Conservation (phyloP, 768 basidiomycete species). For the Galerina marginata region DNA sequence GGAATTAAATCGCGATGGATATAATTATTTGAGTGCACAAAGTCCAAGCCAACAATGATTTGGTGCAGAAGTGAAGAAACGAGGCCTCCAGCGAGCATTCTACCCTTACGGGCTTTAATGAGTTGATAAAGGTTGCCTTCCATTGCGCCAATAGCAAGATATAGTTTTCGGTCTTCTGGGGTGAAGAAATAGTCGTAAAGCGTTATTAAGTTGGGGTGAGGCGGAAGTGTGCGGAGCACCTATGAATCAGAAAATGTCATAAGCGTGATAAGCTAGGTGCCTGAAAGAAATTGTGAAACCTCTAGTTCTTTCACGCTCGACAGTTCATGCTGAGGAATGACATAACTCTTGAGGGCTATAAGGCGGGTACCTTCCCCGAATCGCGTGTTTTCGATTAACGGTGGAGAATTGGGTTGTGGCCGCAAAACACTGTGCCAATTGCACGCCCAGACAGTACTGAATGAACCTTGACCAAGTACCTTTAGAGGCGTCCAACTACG, state of each 20-base stretch:
- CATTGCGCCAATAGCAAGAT: slow-evolving; percentile 98
- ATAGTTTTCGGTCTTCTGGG: slow-evolving; percentile 72
- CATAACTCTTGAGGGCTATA: slow-evolving; percentile 8
- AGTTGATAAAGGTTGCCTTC: slow-evolving; percentile 98
- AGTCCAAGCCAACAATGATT: slow-evolving; percentile 82
- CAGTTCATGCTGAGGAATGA: neutral
- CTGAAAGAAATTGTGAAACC: neutral
- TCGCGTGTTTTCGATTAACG: slow-evolving; percentile 6
- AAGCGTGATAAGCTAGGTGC: neutral
- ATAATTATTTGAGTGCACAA: slow-evolving; percentile 87
- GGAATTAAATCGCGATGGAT: slow-evolving; percentile 99
- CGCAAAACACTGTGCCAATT: slow-evolving; percentile 72
- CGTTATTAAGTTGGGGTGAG: slow-evolving; percentile 92
- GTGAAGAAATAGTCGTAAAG: slow-evolving; percentile 94
- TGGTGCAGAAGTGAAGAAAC: slow-evolving; percentile 91
- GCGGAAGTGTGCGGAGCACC: slow-evolving; percentile 88
- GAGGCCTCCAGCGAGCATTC: slow-evolving; percentile 88
- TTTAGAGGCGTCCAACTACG: slow-evolving; percentile 91
- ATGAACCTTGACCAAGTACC: slow-evolving; percentile 89
- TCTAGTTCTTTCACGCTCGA: slow-evolving; percentile 10
- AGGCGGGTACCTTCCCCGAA: slow-evolving; percentile 9
- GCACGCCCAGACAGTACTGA: slow-evolving; percentile 93
- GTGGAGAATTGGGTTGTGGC: slow-evolving; percentile 3
- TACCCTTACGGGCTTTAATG: slow-evolving; percentile 89
- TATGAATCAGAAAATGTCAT: slow-evolving; percentile 42